phyloP scores from a whole-genome alignment of 2,329 filamentous ascomycete species.

The Tolypocladium ovalisporum region DNA sequence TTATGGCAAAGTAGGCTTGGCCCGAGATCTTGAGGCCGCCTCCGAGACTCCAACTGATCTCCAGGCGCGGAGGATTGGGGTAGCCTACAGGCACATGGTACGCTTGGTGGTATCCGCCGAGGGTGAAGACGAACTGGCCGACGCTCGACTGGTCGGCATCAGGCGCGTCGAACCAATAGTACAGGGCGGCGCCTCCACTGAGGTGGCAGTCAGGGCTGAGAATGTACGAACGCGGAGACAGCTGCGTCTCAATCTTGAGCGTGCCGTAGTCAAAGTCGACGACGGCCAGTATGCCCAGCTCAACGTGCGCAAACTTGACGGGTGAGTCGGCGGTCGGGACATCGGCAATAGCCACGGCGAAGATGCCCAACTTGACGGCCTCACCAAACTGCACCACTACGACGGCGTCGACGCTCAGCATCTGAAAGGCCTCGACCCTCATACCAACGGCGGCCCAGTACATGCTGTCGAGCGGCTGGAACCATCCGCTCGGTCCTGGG shows the following conservation, averaged over 20 bases:
- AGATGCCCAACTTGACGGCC: slow-evolving; percentile 21
- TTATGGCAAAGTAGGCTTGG: slow-evolving; percentile 34
- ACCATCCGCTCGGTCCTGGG: slow-evolving; percentile 14
- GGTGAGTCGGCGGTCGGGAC: slow-evolving; percentile 12
- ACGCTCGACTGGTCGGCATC: slow-evolving; percentile 6
- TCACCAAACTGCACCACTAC: slow-evolving; percentile 20
- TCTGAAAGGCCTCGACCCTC: slow-evolving; percentile 24
- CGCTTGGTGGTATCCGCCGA: slow-evolving; percentile 32
- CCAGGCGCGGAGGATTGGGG: slow-evolving; percentile 25
- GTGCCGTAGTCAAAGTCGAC: slow-evolving; percentile 23
- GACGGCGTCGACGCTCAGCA: slow-evolving; percentile 23
- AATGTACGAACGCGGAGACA: slow-evolving; percentile 28
- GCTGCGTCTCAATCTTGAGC: slow-evolving; percentile 25
- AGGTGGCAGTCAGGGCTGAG: slow-evolving; percentile 27
- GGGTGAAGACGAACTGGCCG: slow-evolving; percentile 32
- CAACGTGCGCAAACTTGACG: slow-evolving; percentile 21
- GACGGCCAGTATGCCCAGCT: slow-evolving; percentile 22
- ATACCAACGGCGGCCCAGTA: slow-evolving; percentile 28
- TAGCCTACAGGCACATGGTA: slow-evolving; percentile 23
- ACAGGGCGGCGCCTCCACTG: slow-evolving; percentile 29
- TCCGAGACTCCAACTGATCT: slow-evolving; percentile 24
- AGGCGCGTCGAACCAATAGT: slow-evolving; percentile 23
- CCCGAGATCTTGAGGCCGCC: slow-evolving; percentile 21
- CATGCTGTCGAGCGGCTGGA: slow-evolving; percentile 14
- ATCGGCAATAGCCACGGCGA: slow-evolving; percentile 17